Evolutionary conservation across 2,329 filamentous ascomycete genomes (phyloP).

Genomic region (Penicillium sp.): DNA sequence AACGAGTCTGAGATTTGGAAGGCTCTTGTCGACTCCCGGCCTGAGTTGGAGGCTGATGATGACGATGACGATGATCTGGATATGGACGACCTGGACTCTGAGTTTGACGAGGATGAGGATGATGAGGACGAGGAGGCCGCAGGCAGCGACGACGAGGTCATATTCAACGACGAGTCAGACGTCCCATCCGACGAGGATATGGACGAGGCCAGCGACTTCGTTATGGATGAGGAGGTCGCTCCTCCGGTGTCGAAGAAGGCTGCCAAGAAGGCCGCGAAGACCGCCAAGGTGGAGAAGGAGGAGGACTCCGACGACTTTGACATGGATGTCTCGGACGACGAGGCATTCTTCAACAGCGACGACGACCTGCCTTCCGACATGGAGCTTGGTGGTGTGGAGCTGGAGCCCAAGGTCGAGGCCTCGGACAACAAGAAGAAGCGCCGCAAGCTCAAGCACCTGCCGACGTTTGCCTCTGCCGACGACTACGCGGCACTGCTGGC

Average conservation of each 20-base stretch:
- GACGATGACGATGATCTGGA: constrained; percentile 66
- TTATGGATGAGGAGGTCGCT: constrained; percentile 50
- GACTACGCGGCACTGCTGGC: constrained; percentile 89
- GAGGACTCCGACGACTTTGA: constrained; percentile 63
- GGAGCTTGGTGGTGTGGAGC: constrained; percentile 52
- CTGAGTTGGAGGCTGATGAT: constrained; percentile 72
- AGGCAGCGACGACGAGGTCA: constrained; percentile 53
- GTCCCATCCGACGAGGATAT: constrained; percentile 54
- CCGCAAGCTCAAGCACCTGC: constrained; percentile 86
- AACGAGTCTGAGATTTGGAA: constrained; percentile 88
- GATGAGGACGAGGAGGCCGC: constrained; percentile 39
- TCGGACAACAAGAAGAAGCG: constrained; percentile 66
- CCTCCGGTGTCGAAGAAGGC: constrained; percentile 35
- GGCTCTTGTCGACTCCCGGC: constrained; percentile 79
- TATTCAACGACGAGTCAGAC: constrained; percentile 55
- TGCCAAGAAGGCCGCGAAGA: constrained; percentile 39
- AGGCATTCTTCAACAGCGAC: constrained; percentile 59
- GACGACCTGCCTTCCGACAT: constrained; percentile 61
- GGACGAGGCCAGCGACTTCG: constrained; percentile 54
- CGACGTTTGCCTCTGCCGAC: constrained; percentile 90
- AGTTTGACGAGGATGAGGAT: constrained; percentile 57
- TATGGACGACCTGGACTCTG: constrained; percentile 60
- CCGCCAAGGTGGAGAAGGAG: constrained; percentile 40
- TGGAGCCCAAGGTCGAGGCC: constrained; percentile 50
- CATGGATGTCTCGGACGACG: constrained; percentile 54